These are phyloP conservation scores for Salix udensis DNA, from an alignment of 345 rosid genomes.

Conservation along the genomic window DNA sequence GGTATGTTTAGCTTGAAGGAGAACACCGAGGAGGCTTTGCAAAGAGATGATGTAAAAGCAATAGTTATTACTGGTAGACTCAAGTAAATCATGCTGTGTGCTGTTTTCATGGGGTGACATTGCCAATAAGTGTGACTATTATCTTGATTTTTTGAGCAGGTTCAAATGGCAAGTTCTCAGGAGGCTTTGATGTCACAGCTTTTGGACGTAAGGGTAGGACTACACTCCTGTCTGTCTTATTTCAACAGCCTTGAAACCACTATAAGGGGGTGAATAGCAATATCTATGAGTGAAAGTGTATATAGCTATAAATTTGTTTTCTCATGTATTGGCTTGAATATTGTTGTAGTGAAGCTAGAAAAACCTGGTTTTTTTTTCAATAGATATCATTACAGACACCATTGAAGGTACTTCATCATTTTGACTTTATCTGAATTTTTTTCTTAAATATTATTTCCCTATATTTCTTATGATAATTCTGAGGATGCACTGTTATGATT, in stretches of 20 bases:
- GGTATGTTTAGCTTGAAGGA: constrained; percentile 20
- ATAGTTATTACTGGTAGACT: constrained; percentile 21
- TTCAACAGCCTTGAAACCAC: not conserved
- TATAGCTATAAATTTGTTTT: not conserved
- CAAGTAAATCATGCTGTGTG: not conserved
- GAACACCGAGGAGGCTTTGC: constrained; percentile 9
- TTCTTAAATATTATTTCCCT: too few species aligned
- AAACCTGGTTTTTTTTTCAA: constrained; percentile 17
- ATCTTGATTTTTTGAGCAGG: constrained; percentile 4
- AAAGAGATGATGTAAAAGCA: constrained; percentile 25
- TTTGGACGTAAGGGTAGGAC: constrained; percentile 16
- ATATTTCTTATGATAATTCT: not conserved
- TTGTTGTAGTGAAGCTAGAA: not conserved
- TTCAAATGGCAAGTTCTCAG: constrained; percentile 8
- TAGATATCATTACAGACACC: constrained; percentile 16
- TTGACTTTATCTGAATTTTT: not conserved
- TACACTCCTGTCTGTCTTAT: not conserved
- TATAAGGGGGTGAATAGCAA: too few species aligned
- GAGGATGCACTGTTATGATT: not conserved
- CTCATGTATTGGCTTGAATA: not conserved
- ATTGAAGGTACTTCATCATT: constrained; percentile 1
- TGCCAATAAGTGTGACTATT: not conserved
- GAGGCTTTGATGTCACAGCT: constrained; percentile 21
- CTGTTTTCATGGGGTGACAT: not conserved
- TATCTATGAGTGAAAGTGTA: too few species aligned